Evolutionary conservation across 1,139 yeast species (phyloP).

Genomic region (Pichia cactophila): DNA sequence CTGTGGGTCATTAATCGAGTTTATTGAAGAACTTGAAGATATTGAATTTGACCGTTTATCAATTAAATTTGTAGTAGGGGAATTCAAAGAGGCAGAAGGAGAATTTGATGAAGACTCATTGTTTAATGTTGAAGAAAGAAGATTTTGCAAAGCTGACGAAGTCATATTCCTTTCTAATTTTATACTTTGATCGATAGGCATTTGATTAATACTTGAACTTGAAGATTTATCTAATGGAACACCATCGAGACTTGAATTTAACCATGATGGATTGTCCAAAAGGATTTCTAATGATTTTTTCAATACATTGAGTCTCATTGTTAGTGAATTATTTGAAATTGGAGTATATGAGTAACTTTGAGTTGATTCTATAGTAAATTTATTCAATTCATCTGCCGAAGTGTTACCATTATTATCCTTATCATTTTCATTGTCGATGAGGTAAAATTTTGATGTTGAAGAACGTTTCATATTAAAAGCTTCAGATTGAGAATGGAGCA

Average conservation of each 20-base stretch:
- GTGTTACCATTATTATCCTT: not conserved
- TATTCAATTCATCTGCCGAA: slow-evolving; percentile 5
- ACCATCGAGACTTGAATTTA: slow-evolving; percentile 27
- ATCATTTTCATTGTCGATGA: slow-evolving; percentile 2
- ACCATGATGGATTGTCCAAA: slow-evolving; percentile 52
- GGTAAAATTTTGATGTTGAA: slow-evolving; percentile 3
- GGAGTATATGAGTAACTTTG: slow-evolving; percentile 84
- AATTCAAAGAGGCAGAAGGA: not conserved
- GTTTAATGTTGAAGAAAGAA: slow-evolving; percentile 35
- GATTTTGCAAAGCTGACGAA: slow-evolving; percentile 42
- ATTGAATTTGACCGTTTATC: not conserved
- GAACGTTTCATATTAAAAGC: slow-evolving; percentile 9
- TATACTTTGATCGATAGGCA: not conserved
- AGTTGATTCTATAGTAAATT: slow-evolving; percentile 71
- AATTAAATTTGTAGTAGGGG: not conserved
- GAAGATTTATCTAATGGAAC: slow-evolving; percentile 6
- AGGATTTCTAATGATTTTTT: slow-evolving; percentile 70
- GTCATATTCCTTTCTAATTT: slow-evolving; percentile 38
- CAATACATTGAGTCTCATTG: slow-evolving; percentile 65
- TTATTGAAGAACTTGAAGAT: slow-evolving; percentile 3
- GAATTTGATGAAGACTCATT: slow-evolving; percentile 1
- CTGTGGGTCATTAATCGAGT: not conserved
- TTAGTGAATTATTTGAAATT: slow-evolving; percentile 70
- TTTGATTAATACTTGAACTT: not conserved
- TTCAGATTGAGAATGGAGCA: slow-evolving; percentile 15